These are phyloP conservation scores for Backusella australiensis DNA, from an alignment of 192 early-diverging fungal genomes.

Conservation along the genomic window DNA sequence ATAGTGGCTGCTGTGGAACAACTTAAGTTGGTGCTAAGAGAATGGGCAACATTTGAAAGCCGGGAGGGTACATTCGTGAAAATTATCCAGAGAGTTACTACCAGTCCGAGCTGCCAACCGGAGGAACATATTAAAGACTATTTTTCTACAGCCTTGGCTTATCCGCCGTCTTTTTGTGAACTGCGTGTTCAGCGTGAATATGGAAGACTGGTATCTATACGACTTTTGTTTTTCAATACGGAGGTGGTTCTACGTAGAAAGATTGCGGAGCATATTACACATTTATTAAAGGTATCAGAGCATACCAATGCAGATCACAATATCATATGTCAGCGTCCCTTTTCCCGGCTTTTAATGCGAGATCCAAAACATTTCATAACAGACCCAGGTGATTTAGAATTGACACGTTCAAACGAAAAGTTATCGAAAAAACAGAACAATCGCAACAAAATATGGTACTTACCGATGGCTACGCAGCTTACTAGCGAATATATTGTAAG, in stretches of 20 bases:
- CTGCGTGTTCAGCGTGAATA: slow-evolving; percentile 28
- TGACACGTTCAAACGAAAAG: not conserved
- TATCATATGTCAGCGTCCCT: slow-evolving; percentile 40
- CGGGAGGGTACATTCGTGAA: slow-evolving; percentile 29
- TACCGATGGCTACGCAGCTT: slow-evolving; percentile 22
- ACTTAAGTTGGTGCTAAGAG: slow-evolving; percentile 6
- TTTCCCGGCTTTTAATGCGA: slow-evolving; percentile 45
- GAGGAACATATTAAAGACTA: slow-evolving; percentile 16
- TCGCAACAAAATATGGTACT: slow-evolving; percentile 28
- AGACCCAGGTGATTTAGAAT: not conserved
- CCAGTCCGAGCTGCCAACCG: not conserved
- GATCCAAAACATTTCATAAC: slow-evolving; percentile 33
- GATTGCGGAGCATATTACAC: not conserved
- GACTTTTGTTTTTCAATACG: slow-evolving; percentile 32
- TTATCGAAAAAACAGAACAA: not conserved
- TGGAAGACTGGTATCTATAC: slow-evolving; percentile 27
- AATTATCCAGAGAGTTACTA: slow-evolving; percentile 18
- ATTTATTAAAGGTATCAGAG: not conserved
- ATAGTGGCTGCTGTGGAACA: not conserved
- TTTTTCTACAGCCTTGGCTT: not conserved
- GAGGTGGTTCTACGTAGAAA: slow-evolving; percentile 3
- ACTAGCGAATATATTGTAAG: slow-evolving; percentile 41
- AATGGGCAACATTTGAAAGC: slow-evolving; percentile 27
- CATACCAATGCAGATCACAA: not conserved
- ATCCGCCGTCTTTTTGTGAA: slow-evolving; percentile 34